Evolutionary conservation across 1,139 yeast genomes (phyloP).

Genomic region (Eremothecium gossypii): DNA sequence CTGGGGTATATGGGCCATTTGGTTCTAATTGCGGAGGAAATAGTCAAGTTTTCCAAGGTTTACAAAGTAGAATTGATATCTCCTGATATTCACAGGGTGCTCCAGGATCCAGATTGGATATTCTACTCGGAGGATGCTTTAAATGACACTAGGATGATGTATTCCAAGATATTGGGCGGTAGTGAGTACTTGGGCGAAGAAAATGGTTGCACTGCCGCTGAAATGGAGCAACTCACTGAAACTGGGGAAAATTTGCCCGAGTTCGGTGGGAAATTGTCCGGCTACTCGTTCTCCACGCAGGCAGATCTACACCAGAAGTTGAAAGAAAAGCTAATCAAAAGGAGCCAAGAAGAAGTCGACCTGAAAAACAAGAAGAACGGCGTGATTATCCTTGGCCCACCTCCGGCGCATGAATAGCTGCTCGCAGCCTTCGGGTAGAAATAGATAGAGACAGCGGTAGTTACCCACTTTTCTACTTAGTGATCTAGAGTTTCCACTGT

Average conservation of each 20-base stretch:
- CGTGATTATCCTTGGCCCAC: slow-evolving; percentile 28
- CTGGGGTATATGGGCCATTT: slow-evolving; percentile 97
- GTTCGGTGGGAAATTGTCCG: background rate
- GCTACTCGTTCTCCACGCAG: slow-evolving; percentile 23
- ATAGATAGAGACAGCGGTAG: too few species aligned
- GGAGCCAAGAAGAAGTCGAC: slow-evolving; percentile 24
- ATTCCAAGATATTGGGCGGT: slow-evolving; percentile 85
- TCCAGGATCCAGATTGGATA: slow-evolving; percentile 59
- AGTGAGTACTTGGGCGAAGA: slow-evolving; percentile 29
- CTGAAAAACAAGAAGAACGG: slow-evolving; percentile 24
- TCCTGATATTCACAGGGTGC: slow-evolving; percentile 27
- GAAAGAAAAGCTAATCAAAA: slow-evolving; percentile 21
- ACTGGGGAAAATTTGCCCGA: slow-evolving; percentile 4
- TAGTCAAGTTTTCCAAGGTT: slow-evolving; percentile 68
- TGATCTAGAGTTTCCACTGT: background rate
- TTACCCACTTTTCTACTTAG: background rate
- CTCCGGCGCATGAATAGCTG: background rate
- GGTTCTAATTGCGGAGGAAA: slow-evolving; percentile 92
- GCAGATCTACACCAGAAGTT: slow-evolving; percentile 28
- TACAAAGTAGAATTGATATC: slow-evolving; percentile 32
- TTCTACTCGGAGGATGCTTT: slow-evolving; percentile 76
- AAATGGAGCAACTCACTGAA: slow-evolving; percentile 15
- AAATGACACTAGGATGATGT: slow-evolving; percentile 85
- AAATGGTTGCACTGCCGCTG: slow-evolving; percentile 5
- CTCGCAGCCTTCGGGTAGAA: too few species aligned